Percentiles rank a stretch among this genome's conserved stretches.
These are phyloP conservation scores for Leptographium lundbergii DNA, from an alignment of 2,329 filamentous ascomycete genomes.

Conservation along the genomic window DNA sequence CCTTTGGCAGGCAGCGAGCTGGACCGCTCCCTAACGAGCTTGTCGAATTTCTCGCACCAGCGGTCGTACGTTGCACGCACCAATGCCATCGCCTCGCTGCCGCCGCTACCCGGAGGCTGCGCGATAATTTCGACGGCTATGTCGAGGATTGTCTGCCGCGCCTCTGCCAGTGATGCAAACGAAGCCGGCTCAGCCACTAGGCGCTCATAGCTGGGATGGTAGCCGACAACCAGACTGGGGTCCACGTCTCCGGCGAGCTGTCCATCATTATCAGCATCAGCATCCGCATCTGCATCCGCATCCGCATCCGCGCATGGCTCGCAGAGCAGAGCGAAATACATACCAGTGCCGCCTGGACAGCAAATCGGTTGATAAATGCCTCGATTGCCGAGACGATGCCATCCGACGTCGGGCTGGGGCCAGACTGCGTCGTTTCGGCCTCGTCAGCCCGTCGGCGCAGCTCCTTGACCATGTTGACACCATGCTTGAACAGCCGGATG, in stretches of 20 bases:
- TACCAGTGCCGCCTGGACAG: slow-evolving; percentile 7
- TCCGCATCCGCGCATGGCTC: too few species aligned
- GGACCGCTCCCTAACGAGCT: neutral
- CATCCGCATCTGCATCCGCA: neutral
- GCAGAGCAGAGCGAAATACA: neutral
- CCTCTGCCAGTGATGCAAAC: neutral
- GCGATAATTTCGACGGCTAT: slow-evolving; percentile 1
- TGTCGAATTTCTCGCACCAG: slow-evolving; percentile 3
- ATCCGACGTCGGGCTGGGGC: neutral
- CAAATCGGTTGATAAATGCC: slow-evolving; percentile 6
- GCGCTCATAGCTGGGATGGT: neutral
- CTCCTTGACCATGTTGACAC: slow-evolving; percentile 2
- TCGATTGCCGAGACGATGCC: neutral
- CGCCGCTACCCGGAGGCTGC: neutral
- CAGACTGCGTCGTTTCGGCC: neutral
- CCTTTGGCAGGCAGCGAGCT: neutral
- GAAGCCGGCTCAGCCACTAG: neutral
- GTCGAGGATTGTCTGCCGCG: slow-evolving; percentile 2
- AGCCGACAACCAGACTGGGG: neutral
- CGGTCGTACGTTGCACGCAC: neutral
- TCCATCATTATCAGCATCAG: neutral
- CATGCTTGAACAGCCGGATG: slow-evolving; percentile 7
- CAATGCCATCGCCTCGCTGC: neutral
- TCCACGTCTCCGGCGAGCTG: slow-evolving; percentile 4
- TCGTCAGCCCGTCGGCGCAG: neutral